phyloP scores from a whole-genome alignment of 108 stramenopile genomes.

The Cyclotella choctawhatcheeana region DNA sequence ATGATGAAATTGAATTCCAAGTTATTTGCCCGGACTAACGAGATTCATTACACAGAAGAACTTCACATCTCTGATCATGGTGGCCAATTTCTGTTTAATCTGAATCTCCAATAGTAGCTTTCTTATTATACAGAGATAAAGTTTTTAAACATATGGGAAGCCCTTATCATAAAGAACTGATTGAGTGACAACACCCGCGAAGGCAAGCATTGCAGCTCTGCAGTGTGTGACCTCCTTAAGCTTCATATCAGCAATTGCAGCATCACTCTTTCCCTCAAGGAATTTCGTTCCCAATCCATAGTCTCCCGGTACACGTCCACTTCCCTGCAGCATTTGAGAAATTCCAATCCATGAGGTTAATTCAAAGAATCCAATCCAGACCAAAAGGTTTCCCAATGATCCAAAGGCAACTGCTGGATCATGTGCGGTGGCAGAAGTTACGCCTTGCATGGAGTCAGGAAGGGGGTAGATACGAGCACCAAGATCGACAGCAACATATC shows the following conservation, averaged over 20 bases:
- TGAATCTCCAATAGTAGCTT: neutral
- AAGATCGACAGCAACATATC: conserved; percentile 91
- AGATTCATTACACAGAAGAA: no score
- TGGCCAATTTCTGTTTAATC: neutral
- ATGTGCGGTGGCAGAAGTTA: conserved; percentile 85
- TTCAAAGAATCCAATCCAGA: conserved; percentile 80
- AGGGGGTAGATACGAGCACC: conserved; percentile 80
- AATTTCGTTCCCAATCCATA: conserved; percentile 89
- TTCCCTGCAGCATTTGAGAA: conserved; percentile 89
- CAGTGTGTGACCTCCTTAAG: conserved; percentile 94
- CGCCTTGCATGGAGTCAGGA: conserved; percentile 80
- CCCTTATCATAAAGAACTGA: conserved; percentile 89
- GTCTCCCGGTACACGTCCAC: conserved; percentile 93
- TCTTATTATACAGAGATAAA: neutral
- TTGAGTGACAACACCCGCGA: conserved; percentile 93
- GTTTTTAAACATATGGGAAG: conserved; percentile 78
- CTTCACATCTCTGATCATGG: no score
- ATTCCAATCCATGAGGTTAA: conserved; percentile 70
- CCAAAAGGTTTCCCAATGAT: conserved; percentile 79
- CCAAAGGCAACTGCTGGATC: conserved; percentile 81
- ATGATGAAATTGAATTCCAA: neutral
- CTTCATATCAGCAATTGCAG: conserved; percentile 77
- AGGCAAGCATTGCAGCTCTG: conserved; percentile 95
- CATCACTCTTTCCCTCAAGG: conserved; percentile 70
- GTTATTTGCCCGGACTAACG: no score